Base-by-base conservation (phyloP, 1,284 basidiomycete genomes). In the Ceratobasidium sp. region DNA sequence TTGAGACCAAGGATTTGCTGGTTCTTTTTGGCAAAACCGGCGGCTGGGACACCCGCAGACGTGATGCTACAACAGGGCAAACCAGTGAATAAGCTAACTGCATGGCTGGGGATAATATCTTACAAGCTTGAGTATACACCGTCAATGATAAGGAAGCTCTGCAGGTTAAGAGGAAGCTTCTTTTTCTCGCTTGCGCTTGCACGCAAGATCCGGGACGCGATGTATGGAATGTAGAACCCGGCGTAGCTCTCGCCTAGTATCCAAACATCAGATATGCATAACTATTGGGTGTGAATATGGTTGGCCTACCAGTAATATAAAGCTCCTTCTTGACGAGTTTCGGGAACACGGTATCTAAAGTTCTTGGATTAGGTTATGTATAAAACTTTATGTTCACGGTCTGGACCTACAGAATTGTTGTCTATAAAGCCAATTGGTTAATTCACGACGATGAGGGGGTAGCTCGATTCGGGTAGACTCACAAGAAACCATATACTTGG, bases 191-290 rank as follows among this genome's bases (percentile, higher is more conserved):
- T 80, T 72, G 81, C 60, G 69, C 81, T 81, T n/a, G 79, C 75
- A 28, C 81, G 77, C 7, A 83, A 23, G 75, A 84, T 82, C 10
- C 81, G 82, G 2, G 79, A 77, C 13, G 84, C 83, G 40, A 86
- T 86, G 80, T 86, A 86, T 1, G 85, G 85, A 20, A 87, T 83
- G 80, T 87, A 87, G 71, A 78, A 75, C 12, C 77, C 64, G 7
- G 64, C 42, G 46, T 49, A 67, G 42, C 64, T 67, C n/a, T 67
- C 64, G 64, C 44, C 64, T 67, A 49, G 12, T 49, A 42, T 20
- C 12, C 2, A 13, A 13, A 20, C 18, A 18, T 44, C 23, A 28
- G 13, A 20, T 23, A 7, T 18, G 28, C 23, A 55, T 2, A 20
- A 51, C 33, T 33, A 33, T 33, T 44, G 23, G 23, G 20, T 26